These are phyloP conservation scores for Gaultheria prostrata DNA, from an alignment of 148 eudicot genomes.

Conservation along the genomic window DNA sequence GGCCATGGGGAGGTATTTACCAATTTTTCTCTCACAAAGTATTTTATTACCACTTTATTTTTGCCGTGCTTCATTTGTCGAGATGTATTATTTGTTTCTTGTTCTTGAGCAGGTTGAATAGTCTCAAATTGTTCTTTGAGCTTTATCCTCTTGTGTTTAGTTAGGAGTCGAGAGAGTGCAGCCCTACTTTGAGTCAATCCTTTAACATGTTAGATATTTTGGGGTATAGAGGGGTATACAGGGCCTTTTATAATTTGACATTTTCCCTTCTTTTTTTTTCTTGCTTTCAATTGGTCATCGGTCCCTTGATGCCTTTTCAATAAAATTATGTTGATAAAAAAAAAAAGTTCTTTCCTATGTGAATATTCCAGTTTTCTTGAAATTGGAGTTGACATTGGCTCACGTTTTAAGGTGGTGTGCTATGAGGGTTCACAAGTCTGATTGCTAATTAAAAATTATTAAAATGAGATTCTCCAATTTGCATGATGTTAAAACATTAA, in stretches of 20 bases:
- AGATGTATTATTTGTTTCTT: neutral
- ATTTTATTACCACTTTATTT: neutral
- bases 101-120: neutral
- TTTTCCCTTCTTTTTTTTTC: no score
- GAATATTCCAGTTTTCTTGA: neutral
- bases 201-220: no score
- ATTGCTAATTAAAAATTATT: neutral
- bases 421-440: neutral
- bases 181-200: no score
- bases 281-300: no score
- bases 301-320: no score
- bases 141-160: neutral
- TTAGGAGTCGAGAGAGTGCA: no score
- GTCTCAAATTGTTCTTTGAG: neutral
- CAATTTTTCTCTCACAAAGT: neutral
- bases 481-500: neutral
- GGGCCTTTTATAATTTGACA: no score
- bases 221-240: no score
- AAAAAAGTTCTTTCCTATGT: neutral
- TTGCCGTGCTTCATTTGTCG: neutral
- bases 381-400: neutral
- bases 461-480: neutral
- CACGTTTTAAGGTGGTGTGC: neutral
- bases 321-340: no score
- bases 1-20: slow-evolving; percentile 88